Evolutionary conservation across 495 filamentous ascomycete genomes (phyloP), one percentile per base, ranked within the genome.

Genomic region (Penicillium soppii): DNA sequence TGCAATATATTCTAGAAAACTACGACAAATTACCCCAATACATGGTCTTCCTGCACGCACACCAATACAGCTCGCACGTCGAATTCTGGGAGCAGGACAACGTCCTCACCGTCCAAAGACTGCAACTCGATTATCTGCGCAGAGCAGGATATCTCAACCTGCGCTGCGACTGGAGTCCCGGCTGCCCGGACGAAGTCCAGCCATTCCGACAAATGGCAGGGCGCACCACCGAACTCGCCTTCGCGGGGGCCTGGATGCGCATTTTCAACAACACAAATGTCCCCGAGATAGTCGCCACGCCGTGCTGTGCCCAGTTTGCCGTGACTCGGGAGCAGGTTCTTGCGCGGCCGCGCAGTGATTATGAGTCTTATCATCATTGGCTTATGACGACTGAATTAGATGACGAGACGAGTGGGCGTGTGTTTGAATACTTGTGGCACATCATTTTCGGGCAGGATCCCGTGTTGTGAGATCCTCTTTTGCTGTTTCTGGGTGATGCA

Each of bases 341-440:
- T 2, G 53, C 63, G 10, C 69, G 82, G 29, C 59, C 81, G 9
- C 54, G 66, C 51, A 71, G 71, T 38, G 77, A 80, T 20, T 90
- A 89, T 57, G 39, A 72, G 20, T 61, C 61, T 2, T 85, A 74
- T 54, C 67, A 84, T 10, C 50, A 75, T 12, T 90, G 86, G 86
- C 52, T 89, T 12, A 56, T 86, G 32, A 62, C 79, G 22, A 87
- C 86, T 15, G 65, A 72, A 16, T 59, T 87, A 41, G 63, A 71
- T 12, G 82, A 87, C 47, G 70, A 72, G 20, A 61, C 79, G 29
- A 83, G 77, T 36, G 87, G 86, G 4, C 60, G 86, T 13, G 71
- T 90, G 13, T 74, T 88, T 70, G 87, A 90, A 68, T 89, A 85
- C 57, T 59, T 82, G 50, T 90, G 87, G 87, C 87, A 90, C 68